Percentiles rank a stretch among this genome's conserved stretches.
phyloP scores from a whole-genome alignment of 176 grass and related monocot genomes.

The Carex kokanica region DNA sequence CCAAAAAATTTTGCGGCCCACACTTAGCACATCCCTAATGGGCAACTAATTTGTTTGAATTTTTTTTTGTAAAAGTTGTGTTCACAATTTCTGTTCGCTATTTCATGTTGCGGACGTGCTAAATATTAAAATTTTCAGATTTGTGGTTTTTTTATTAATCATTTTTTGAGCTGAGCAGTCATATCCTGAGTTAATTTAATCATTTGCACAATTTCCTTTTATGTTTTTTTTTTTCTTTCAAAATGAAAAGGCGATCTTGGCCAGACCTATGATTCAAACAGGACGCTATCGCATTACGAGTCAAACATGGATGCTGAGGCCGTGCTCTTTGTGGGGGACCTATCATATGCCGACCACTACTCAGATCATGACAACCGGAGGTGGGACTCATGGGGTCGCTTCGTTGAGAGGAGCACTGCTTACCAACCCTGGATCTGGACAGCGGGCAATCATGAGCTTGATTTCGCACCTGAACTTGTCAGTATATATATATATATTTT shows the following conservation, averaged over 20 bases:
- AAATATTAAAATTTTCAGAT: too few species aligned
- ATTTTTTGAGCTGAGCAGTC: too few species aligned
- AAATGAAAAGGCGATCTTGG: slow-evolving; percentile 73
- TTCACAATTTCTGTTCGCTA: too few species aligned
- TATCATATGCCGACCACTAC: slow-evolving; percentile 87
- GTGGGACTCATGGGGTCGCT: slow-evolving; percentile 95
- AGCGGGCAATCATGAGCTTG: slow-evolving; percentile 88
- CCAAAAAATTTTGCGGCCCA: too few species aligned
- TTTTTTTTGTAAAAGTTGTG: too few species aligned
- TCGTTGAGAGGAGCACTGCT: slow-evolving; percentile 73
- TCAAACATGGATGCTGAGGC: slow-evolving; percentile 54
- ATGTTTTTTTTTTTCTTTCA: slow-evolving; percentile 11
- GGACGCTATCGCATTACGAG: slow-evolving; percentile 79
- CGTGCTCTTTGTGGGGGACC: slow-evolving; percentile 70
- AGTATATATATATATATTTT: slow-evolving; percentile 18
- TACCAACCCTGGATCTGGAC: slow-evolving; percentile 99
- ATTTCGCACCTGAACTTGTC: slow-evolving; percentile 78
- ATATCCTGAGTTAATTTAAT: not conserved
- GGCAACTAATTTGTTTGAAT: too few species aligned
- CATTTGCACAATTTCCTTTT: not conserved
- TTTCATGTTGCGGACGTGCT: too few species aligned
- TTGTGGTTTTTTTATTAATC: too few species aligned
- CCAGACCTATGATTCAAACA: slow-evolving; percentile 79
- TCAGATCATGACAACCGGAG: slow-evolving; percentile 76
- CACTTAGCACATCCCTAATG: too few species aligned